Percentiles rank a stretch among this genome's conserved stretches.
phyloP scores from a whole-genome alignment of 148 eudicot genomes.

The Rhododendron ferrugineum region DNA sequence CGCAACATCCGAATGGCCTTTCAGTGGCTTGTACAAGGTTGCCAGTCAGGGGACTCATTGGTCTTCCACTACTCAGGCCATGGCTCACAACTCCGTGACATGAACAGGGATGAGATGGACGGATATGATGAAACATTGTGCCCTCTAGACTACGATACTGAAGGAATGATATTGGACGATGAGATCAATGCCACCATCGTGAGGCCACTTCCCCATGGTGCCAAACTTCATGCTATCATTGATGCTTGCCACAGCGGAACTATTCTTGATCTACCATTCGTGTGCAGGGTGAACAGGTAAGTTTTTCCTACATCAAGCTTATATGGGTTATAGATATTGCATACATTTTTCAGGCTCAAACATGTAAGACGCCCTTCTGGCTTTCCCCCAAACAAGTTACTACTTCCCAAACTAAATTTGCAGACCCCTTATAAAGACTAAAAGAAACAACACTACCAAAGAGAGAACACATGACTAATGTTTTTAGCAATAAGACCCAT shows the following conservation, averaged over 20 bases:
- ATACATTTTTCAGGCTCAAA: neutral
- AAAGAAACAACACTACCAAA: neutral
- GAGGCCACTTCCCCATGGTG: constrained; percentile 39
- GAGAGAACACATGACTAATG: neutral
- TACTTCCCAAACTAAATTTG: neutral
- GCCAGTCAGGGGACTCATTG: constrained; percentile 47
- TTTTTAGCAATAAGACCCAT: neutral
- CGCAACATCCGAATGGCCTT: constrained; percentile 31
- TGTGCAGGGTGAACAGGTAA: constrained; percentile 34
- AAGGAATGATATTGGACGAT: constrained; percentile 40
- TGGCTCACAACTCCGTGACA: constrained; percentile 26
- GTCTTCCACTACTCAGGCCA: constrained; percentile 49
- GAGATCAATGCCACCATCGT: constrained; percentile 39
- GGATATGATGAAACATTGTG: constrained; percentile 38
- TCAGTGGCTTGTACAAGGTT: constrained; percentile 37
- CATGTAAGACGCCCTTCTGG: neutral
- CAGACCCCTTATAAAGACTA: neutral
- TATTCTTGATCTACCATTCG: constrained; percentile 37
- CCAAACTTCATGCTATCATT: constrained; percentile 36
- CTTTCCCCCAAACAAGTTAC: neutral
- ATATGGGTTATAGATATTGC: neutral
- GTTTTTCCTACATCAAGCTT: neutral
- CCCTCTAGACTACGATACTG: constrained; percentile 35
- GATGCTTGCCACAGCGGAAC: constrained; percentile 56
- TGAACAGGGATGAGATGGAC: constrained; percentile 37